Percentiles rank a stretch among this genome's conserved stretches.
phyloP scores from a whole-genome alignment of 2,329 filamentous ascomycete genomes.

The Ophiosphaerella herpotricha region DNA sequence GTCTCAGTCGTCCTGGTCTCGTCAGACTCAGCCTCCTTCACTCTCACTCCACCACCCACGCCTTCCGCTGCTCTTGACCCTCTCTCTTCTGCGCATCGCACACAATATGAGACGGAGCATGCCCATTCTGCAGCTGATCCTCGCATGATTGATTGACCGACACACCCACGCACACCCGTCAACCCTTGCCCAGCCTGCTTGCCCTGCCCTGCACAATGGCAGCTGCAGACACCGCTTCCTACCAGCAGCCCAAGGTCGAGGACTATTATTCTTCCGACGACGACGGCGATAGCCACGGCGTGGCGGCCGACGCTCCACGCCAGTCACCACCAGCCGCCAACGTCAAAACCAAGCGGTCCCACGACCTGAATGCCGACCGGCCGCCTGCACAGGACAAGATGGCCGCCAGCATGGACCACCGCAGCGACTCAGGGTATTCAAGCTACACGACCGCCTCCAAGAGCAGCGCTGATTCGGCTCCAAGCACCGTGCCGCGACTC shows the following conservation, averaged over 20 bases:
- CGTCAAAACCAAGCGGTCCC: conserved; percentile 55
- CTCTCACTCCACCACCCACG: not conserved
- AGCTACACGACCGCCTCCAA: conserved; percentile 61
- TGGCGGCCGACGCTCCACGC: conserved; percentile 45
- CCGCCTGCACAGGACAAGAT: conserved; percentile 27
- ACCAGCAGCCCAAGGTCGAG: conserved; percentile 38
- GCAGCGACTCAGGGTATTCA: conserved; percentile 67
- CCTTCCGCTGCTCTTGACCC: not conserved
- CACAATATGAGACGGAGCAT: conserved; percentile 1
- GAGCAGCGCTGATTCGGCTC: conserved; percentile 58
- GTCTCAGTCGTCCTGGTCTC: not conserved
- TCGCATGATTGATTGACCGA: not conserved
- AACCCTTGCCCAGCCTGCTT: not conserved
- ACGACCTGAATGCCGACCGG: conserved; percentile 41
- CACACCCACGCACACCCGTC: not conserved
- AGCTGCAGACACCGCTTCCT: conserved; percentile 8
- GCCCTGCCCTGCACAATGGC: conserved; percentile 21
- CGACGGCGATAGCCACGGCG: conserved; percentile 28
- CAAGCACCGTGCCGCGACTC: conserved; percentile 43
- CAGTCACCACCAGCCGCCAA: conserved; percentile 52
- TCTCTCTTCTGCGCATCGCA: not conserved
- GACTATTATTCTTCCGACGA: conserved; percentile 51
- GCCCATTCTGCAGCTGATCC: not conserved
- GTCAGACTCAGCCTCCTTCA: not conserved
- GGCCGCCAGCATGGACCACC: conserved; percentile 50